Evolutionary conservation across 2,329 filamentous ascomycete species (phyloP), one percentile per base, ranked within the genome.

Genomic region (Neophaeococcomyces aloes): DNA sequence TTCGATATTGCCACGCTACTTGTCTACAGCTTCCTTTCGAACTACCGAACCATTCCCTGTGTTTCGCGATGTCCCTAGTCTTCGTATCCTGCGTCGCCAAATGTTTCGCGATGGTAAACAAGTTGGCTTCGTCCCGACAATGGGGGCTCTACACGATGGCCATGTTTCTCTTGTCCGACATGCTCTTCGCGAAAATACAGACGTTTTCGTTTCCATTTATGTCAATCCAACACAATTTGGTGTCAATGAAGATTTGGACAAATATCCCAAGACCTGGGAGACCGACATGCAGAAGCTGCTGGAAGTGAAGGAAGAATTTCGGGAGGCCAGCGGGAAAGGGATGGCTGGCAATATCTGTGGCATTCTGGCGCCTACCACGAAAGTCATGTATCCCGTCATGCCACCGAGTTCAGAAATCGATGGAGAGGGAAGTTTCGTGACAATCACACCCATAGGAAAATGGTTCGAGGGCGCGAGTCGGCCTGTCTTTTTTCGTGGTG

Each of bases 181-280:
- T 54, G 91, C 91, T 2, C 88, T 88, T 1, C 70, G 72, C 37
- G 86, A 94, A 56, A 91, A 87, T 65, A 82, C 84, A 52, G 76
- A 87, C 55, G 84, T 96, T 45, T 80, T 95, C 49, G 84, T 98
- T 44, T 87, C 83, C 59, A 81, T 96, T 54, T 98, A 89, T 63
- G 84, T 98, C 58, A 98, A 98, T 63, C 91, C 91, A 3, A 91
- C 91, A 1, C 91, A 98, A 64, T 98, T 98, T 60, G 89, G 89
- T 25, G 69, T 86, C 17, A 76, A 79, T 45, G 91, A 98, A 64
- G 91, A 98, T 60, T 71, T 98, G 15, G 76, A 76, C 33, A 86
- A 80, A 50, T 98, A 98, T 61, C 91, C 91, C 0, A 80, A 85
- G 45, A 95, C 88, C 2, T 94, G 88, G 86, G 79, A 83, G 11